Conservation (phyloP, 2,329 filamentous ascomycete genomes). For the Stylonectria norvegica region DNA sequence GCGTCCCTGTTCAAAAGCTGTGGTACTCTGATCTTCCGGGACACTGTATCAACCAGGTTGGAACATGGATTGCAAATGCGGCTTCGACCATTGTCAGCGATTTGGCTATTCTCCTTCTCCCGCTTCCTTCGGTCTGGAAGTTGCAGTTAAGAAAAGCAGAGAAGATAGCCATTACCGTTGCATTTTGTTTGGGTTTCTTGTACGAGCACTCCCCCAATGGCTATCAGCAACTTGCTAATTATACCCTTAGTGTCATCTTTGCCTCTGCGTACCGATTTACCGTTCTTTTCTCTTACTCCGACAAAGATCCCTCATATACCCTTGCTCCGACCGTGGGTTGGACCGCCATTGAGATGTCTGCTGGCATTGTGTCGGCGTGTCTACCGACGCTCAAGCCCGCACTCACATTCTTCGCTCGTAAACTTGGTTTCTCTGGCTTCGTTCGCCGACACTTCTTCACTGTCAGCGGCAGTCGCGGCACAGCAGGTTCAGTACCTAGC, state of each 20-base stretch:
- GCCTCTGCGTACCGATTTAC: conserved; percentile 47
- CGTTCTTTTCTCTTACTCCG: conserved; percentile 43
- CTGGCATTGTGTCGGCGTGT: conserved; percentile 51
- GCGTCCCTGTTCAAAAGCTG: conserved; percentile 46
- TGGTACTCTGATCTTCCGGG: conserved; percentile 46
- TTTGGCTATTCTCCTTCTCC: conserved; percentile 42
- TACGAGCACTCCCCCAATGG: conserved; percentile 21
- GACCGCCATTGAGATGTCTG: conserved; percentile 47
- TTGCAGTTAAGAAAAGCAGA: conserved; percentile 40
- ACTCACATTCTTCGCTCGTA: conserved; percentile 35
- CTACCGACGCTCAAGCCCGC: conserved; percentile 50
- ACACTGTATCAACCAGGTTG: conserved; percentile 47
- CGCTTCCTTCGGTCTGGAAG: conserved; percentile 44
- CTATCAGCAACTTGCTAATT: not conserved
- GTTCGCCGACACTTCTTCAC: conserved; percentile 24
- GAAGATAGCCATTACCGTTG: conserved; percentile 42
- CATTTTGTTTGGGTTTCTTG: conserved; percentile 45
- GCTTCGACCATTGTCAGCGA: conserved; percentile 47
- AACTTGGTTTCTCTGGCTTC: conserved; percentile 38
- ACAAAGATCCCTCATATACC: conserved; percentile 42
- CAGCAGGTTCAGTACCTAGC: not conserved
- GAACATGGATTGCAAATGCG: conserved; percentile 49
- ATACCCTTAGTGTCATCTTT: conserved; percentile 40
- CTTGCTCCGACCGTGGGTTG: conserved; percentile 45
- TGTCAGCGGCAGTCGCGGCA: conserved; percentile 11